Conservation (phyloP, 805 yeast genomes). For the Candida ascalaphidarum region DNA sequence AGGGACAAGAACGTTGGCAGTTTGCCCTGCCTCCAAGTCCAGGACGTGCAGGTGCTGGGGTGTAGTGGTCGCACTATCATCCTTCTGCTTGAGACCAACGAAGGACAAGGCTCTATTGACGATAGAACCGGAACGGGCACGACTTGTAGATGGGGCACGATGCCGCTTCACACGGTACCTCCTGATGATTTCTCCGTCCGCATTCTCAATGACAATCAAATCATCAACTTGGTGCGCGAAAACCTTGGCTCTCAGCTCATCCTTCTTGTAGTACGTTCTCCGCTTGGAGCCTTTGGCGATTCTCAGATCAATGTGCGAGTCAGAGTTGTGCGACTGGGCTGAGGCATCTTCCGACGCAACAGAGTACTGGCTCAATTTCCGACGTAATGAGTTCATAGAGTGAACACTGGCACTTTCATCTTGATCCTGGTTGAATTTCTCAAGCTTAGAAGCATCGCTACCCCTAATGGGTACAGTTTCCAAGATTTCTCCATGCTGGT, state of each 20-base stretch:
- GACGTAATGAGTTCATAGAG: constrained; percentile 31
- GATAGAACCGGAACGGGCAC: constrained; percentile 33
- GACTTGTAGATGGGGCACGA: constrained; percentile 8
- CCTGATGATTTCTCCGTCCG: constrained; percentile 85
- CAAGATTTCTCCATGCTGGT: constrained; percentile 74
- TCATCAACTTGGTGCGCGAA: constrained; percentile 78
- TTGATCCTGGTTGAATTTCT: not conserved
- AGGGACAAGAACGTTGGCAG: constrained; percentile 4
- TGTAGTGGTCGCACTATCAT: not conserved
- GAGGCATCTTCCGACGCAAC: constrained; percentile 10
- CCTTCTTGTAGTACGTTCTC: constrained; percentile 21
- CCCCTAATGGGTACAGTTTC: constrained; percentile 41
- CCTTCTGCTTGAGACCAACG: constrained; percentile 40
- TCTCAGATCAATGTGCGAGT: constrained; percentile 5
- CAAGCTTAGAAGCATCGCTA: too few species aligned
- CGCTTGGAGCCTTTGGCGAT: constrained; percentile 9
- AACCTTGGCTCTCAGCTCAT: constrained; percentile 28
- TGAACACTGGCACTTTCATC: constrained; percentile 23
- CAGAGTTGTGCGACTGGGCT: constrained; percentile 6
- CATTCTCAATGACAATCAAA: constrained; percentile 75
- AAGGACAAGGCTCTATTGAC: constrained; percentile 41
- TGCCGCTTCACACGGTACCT: constrained; percentile 68
- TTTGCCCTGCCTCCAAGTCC: too few species aligned
- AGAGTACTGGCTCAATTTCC: constrained; percentile 26
- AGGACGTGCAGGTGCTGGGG: too few species aligned